Evolutionary conservation across 2,329 filamentous ascomycete genomes (phyloP), one percentile per base, ranked within the genome.

Genomic region (Stemphylium vesicarium): DNA sequence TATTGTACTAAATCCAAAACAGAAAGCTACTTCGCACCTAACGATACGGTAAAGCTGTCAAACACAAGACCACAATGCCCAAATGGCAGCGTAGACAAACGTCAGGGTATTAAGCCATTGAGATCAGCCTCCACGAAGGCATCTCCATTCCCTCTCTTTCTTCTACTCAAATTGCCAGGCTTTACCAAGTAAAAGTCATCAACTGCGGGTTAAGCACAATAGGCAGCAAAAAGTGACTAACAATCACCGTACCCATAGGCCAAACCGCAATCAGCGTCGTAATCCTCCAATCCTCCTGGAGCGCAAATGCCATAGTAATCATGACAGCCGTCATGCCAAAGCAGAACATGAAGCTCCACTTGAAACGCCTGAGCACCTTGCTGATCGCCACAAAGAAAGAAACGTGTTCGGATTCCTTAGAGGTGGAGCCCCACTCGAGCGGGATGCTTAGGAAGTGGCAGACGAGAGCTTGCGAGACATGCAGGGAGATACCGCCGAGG

Each of bases 321-420:
- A 92, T 90, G 62, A 74, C 81, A 57, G 82, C 83, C 24, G 84
- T 39, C 31, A 85, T 71, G 1, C 85, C 81, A 63, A 90, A 85
- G 41, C 84, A 69, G 73, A 91, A 89, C 50, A 82, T 85, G 75
- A 85, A 90, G 12, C 64, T 70, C 44, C 57, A 68, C 79, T 89
- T 92, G 82, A 94, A 94, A 75, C 85, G 87, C 77, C 87, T 88
- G 45, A 94, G 73, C 36, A 96, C 89, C 71, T 89, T 89, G 31
- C 89, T 88, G 15, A 93, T 85, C 72, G 95, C 91, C 56, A 91
- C 89, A 77, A 93, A 94, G 77, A 96, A 96, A 75, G 91, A 90
- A 22, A 89, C 88, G 69, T 89, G 87, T 66, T 92, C 88, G 44
- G 85, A 85, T 78, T 96, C 92, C 78, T 96, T 96, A 36, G 87